phyloP scores from a whole-genome alignment of 306 rosid species.

The Clitoria ternatea region DNA sequence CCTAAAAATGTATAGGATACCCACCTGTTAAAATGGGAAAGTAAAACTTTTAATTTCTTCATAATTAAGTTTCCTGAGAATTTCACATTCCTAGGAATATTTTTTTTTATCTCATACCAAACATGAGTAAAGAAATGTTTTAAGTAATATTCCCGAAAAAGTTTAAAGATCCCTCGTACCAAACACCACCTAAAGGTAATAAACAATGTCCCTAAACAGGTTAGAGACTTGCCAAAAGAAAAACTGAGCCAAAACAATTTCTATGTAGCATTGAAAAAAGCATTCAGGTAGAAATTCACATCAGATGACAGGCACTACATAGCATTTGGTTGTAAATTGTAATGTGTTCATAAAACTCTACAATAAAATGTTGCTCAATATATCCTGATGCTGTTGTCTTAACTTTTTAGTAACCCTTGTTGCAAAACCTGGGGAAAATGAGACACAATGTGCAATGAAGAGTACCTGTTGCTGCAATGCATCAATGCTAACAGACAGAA shows the following conservation, averaged over 20 bases:
- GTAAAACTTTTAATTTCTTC: too few relatives aligned
- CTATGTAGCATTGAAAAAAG: not conserved
- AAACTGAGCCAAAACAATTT: slow-evolving; percentile 18
- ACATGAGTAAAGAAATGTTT: too few relatives aligned
- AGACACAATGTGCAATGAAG: not conserved
- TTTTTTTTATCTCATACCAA: too few relatives aligned
- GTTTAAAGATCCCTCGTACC: too few relatives aligned
- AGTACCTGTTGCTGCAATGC: slow-evolving; percentile 2
- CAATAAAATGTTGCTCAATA: slow-evolving; percentile 16
- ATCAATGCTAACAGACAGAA: slow-evolving; percentile 5
- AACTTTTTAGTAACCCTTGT: slow-evolving; percentile 11
- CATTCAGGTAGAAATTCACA: not conserved
- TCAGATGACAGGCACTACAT: slow-evolving; percentile 10
- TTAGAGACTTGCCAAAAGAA: too few relatives aligned
- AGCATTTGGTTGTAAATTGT: slow-evolving; percentile 1
- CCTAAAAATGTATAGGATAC: too few relatives aligned
- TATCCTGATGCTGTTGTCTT: slow-evolving; percentile 6
- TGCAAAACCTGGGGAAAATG: slow-evolving; percentile 9
- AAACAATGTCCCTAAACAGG: too few relatives aligned
- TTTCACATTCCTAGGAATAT: too few relatives aligned
- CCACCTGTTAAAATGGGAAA: too few relatives aligned
- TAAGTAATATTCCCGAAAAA: too few relatives aligned
- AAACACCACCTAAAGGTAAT: too few relatives aligned
- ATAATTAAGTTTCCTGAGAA: too few relatives aligned
- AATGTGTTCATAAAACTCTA: slow-evolving; percentile 21